Evolutionary conservation across 2,329 filamentous ascomycete genomes (phyloP).

Genomic region (Orbilia blumenaviensis): DNA sequence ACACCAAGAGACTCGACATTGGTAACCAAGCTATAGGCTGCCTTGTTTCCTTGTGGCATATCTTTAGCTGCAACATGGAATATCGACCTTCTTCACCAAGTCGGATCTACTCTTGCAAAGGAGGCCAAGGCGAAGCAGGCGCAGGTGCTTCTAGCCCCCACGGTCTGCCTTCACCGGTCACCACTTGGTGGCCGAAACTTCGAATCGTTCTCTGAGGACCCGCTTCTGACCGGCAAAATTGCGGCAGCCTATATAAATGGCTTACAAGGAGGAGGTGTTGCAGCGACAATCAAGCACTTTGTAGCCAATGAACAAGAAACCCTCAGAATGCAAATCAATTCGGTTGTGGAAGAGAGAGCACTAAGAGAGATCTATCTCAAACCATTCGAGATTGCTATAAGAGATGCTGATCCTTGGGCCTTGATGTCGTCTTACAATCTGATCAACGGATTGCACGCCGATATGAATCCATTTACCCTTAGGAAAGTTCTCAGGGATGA

Average conservation of each 20-base stretch:
- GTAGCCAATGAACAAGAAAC: conserved; percentile 79
- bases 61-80: conserved; percentile 70
- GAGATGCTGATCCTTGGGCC: conserved; percentile 75
- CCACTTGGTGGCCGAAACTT: conserved; percentile 84
- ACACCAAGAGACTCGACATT: conserved; percentile 71
- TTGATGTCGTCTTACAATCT: conserved; percentile 75
- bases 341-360: conserved; percentile 71
- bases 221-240: conserved; percentile 73
- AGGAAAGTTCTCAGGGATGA: conserved; percentile 58
- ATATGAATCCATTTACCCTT: conserved; percentile 55
- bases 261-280: conserved; percentile 72
- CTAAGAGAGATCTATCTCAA: conserved; percentile 75
- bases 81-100: conserved; percentile 64
- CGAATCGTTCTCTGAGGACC: conserved; percentile 80
- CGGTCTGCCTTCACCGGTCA: conserved; percentile 77
- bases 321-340: conserved; percentile 71
- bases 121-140: conserved; percentile 69
- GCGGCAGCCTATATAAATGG: conserved; percentile 70
- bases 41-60: conserved; percentile 71
- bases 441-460: conserved; percentile 69
- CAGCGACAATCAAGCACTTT: conserved; percentile 79
- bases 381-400: conserved; percentile 76
- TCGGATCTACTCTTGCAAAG: conserved; percentile 66
- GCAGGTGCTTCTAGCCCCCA: conserved; percentile 70
- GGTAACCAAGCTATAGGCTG: conserved; percentile 65